Percentiles rank a stretch among this genome's conserved stretches.
These are phyloP conservation scores for Tylopilus subfusipes DNA, from an alignment of 768 basidiomycete genomes.

Conservation along the genomic window DNA sequence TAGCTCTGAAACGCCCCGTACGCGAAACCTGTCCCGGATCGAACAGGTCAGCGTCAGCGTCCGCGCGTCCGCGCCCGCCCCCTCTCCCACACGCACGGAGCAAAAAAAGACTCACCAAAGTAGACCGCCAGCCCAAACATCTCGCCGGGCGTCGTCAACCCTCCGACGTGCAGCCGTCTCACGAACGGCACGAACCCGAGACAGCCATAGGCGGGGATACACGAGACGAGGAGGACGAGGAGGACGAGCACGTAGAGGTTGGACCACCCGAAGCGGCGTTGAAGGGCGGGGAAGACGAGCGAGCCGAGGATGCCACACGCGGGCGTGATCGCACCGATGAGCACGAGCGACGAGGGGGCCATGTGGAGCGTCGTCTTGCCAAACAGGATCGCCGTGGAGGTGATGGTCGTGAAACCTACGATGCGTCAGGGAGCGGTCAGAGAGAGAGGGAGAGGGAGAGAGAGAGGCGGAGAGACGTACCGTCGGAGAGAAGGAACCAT, in stretches of 20 bases:
- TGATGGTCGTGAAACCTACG: slow-evolving; percentile 82
- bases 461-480: slow-evolving; percentile 38
- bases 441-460: background rate
- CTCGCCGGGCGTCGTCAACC: slow-evolving; percentile 74
- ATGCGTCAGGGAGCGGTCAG: no score
- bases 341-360: slow-evolving; percentile 69
- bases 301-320: slow-evolving; percentile 79
- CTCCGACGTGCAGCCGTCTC: slow-evolving; percentile 53
- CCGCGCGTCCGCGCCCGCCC: background rate
- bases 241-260: slow-evolving; percentile 65
- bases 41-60: background rate
- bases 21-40: slow-evolving; percentile 48
- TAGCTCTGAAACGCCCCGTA: slow-evolving; percentile 93
- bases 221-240: slow-evolving; percentile 62
- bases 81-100: background rate
- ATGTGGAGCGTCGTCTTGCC: slow-evolving; percentile 87
- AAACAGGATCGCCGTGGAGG: slow-evolving; percentile 88
- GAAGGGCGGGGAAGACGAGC: slow-evolving; percentile 73
- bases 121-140: slow-evolving; percentile 82
- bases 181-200: slow-evolving; percentile 67
- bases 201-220: slow-evolving; percentile 79
- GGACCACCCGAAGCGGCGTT: slow-evolving; percentile 58
- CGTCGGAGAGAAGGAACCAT: slow-evolving; percentile 94
- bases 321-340: slow-evolving; percentile 79
- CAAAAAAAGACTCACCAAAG: slow-evolving; percentile 51